Evolutionary conservation across 148 eudicot species (phyloP).

Genomic region (Dianthus caryophyllus): DNA sequence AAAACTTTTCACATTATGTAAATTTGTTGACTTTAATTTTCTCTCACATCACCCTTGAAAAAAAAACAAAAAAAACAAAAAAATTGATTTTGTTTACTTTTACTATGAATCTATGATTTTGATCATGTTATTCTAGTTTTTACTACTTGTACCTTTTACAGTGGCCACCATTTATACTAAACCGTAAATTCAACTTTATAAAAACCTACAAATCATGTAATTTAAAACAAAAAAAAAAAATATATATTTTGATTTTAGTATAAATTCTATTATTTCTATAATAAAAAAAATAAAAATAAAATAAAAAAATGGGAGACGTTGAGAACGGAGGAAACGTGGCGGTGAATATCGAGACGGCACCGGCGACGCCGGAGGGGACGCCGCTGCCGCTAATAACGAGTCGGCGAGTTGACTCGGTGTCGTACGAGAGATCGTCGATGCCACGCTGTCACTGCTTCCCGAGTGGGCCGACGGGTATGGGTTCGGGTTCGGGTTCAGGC

Average conservation of each 20-base stretch:
- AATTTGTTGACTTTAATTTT: not conserved
- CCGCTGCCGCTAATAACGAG: constrained; percentile 62
- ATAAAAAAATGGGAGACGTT: not conserved
- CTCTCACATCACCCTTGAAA: constrained; percentile 17
- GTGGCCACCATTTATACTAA: constrained; percentile 28
- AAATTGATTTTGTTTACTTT: constrained; percentile 9
- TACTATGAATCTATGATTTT: too few species aligned
- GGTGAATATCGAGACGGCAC: constrained; percentile 22
- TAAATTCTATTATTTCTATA: too few species aligned
- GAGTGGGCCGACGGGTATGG: constrained; percentile 32
- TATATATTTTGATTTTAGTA: too few species aligned
- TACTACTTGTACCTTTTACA: not conserved
- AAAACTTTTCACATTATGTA: constrained; percentile 52
- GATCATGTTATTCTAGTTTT: constrained; percentile 15
- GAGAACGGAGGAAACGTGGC: constrained; percentile 27
- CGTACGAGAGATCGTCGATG: constrained; percentile 83
- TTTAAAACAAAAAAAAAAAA: constrained; percentile 31
- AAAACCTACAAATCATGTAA: constrained; percentile 45
- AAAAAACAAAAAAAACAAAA: constrained; percentile 25
- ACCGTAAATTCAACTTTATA: constrained; percentile 34
- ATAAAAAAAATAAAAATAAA: not conserved
- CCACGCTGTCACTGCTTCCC: constrained; percentile 76
- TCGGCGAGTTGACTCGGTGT: constrained; percentile 60
- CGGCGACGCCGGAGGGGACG: constrained; percentile 52
- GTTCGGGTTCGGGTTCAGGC: too few species aligned